Evolutionary conservation across 1,284 basidiomycete genomes (phyloP).

Genomic region (Apiotrichum gamsii): DNA sequence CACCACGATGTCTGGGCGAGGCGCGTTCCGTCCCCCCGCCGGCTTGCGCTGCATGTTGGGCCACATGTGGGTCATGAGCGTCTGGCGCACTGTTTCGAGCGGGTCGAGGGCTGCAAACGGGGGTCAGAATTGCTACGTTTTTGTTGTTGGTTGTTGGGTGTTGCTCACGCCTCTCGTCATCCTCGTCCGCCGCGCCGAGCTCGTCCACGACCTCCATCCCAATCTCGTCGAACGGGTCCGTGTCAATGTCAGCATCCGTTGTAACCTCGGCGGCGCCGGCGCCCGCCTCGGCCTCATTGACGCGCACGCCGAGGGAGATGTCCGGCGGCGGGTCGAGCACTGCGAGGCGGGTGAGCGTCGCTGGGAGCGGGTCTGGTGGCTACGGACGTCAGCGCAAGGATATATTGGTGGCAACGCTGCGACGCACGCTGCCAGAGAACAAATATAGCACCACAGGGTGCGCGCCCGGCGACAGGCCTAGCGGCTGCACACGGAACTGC

Average conservation of each 20-base stretch:
- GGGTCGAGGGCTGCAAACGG: constrained; percentile 29
- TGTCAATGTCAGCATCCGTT: constrained; percentile 6
- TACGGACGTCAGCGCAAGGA: constrained; percentile 10
- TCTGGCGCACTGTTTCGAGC: constrained; percentile 34
- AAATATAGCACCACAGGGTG: constrained; percentile 25
- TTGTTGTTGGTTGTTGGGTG: too few species aligned
- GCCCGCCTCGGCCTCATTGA: background rate
- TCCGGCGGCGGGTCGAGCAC: constrained; percentile 30
- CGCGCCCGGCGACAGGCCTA: constrained; percentile 33
- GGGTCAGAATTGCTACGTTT: too few species aligned
- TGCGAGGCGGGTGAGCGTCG: constrained; percentile 23
- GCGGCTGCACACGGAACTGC: constrained; percentile 54
- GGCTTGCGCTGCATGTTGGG: constrained; percentile 32
- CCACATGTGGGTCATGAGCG: constrained; percentile 44
- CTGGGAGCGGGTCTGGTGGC: constrained; percentile 24
- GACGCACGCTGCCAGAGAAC: constrained; percentile 13
- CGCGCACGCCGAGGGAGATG: constrained; percentile 32
- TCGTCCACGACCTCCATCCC: constrained; percentile 42
- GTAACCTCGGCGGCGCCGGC: background rate
- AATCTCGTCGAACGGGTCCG: constrained; percentile 35
- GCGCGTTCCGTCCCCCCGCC: background rate
- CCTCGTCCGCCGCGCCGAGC: constrained; percentile 26
- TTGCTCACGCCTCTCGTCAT: constrained; percentile 43
- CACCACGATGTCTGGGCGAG: constrained; percentile 6
- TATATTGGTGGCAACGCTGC: too few species aligned